phyloP scores from a whole-genome alignment of 768 basidiomycete genomes.

The Albatrellus ellisii region DNA sequence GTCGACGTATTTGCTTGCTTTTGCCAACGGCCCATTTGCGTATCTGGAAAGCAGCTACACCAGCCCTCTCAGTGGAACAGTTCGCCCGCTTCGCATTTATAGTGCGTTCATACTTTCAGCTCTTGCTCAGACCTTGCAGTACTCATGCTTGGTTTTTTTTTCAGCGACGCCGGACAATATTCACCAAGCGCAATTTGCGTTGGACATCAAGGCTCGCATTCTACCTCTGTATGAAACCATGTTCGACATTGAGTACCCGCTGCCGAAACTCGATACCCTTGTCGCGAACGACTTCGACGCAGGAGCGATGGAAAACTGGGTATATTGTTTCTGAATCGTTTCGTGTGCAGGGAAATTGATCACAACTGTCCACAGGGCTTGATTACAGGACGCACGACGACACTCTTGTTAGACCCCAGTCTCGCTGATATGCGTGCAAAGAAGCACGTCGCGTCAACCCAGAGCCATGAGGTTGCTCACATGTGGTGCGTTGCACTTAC shows the following conservation, averaged over 20 bases:
- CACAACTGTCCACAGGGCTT: constrained; percentile 34
- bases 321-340: constrained; percentile 9
- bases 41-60: constrained; percentile 62
- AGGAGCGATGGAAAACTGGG: constrained; percentile 90
- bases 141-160: constrained; percentile 5
- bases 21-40: constrained; percentile 70
- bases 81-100: constrained; percentile 76
- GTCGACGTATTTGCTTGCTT: constrained; percentile 85
- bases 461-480: constrained; percentile 81
- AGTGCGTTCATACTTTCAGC: constrained; percentile 25
- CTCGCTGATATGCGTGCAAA: constrained; percentile 58
- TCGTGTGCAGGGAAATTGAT: background rate
- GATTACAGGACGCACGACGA: constrained; percentile 79
- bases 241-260: constrained; percentile 84
- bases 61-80: constrained; percentile 70
- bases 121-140: too few relatives aligned
- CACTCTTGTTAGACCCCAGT: constrained; percentile 69
- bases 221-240: constrained; percentile 87
- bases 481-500: constrained; percentile 44
- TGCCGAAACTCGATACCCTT: constrained; percentile 91
- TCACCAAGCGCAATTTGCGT: constrained; percentile 71
- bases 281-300: constrained; percentile 86
- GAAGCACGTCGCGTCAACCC: constrained; percentile 65
- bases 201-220: constrained; percentile 74
- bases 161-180: constrained; percentile 73